A percentile compares a stretch with the other conserved stretches of the same genome.
phyloP scores from a whole-genome alignment of 495 filamentous ascomycete genomes.

The Penicillium diatomitis region DNA sequence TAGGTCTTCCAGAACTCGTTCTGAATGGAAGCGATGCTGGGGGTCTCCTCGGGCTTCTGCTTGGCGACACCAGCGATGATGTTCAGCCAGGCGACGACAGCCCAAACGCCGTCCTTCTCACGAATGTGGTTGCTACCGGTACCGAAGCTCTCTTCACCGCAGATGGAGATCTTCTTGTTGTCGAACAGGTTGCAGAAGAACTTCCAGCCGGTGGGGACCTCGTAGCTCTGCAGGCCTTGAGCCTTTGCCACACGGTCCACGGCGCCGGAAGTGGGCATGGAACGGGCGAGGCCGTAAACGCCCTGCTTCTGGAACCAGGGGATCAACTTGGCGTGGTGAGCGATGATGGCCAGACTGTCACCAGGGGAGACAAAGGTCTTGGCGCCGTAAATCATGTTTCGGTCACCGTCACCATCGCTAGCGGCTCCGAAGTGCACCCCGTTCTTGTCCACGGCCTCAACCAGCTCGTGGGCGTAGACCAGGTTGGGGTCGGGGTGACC shows the following conservation, averaged over 20 bases:
- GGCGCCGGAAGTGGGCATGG: slow-evolving; percentile 93
- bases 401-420: slow-evolving; percentile 93
- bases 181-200: slow-evolving; percentile 99
- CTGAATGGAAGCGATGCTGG: slow-evolving; percentile 92
- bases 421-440: slow-evolving; percentile 92
- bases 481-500: slow-evolving; percentile 97
- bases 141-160: slow-evolving; percentile 95
- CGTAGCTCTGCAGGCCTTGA: slow-evolving; percentile 85
- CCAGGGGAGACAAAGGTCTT: slow-evolving; percentile 94
- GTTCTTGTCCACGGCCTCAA: slow-evolving; percentile 86
- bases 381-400: slow-evolving; percentile 99
- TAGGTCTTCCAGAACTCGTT: slow-evolving; percentile 95
- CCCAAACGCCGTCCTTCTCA: slow-evolving; percentile 98
- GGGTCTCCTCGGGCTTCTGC: slow-evolving; percentile 58
- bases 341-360: slow-evolving; percentile 94
- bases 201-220: slow-evolving; percentile 98
- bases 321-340: slow-evolving; percentile 86
- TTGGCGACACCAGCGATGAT: slow-evolving; percentile 93
- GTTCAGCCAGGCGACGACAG: slow-evolving; percentile 94
- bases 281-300: slow-evolving; percentile 86
- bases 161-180: slow-evolving; percentile 95
- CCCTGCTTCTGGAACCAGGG: slow-evolving; percentile 97
- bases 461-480: slow-evolving; percentile 93
- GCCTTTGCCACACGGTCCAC: slow-evolving; percentile 92
- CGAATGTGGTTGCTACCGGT: slow-evolving; percentile 99